These are phyloP conservation scores for Torulaspora franciscae DNA, from an alignment of 805 yeast genomes.

Conservation along the genomic window DNA sequence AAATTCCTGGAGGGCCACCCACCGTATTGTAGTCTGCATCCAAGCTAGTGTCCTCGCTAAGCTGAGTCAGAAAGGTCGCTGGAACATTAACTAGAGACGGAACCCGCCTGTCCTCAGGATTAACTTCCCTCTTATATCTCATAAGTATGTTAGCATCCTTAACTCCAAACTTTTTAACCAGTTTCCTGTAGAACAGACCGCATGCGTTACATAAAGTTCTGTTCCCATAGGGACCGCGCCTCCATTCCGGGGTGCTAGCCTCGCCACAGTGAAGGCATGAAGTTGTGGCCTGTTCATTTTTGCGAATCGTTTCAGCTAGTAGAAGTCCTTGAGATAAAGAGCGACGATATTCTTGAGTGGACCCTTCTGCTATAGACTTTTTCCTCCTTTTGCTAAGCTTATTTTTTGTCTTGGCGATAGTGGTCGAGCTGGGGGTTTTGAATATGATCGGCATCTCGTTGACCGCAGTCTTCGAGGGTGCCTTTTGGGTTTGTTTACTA, in stretches of 20 bases:
- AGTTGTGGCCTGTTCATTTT: constrained; percentile 15
- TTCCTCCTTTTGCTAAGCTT: constrained; percentile 10
- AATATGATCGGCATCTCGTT: constrained; percentile 8
- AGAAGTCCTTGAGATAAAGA: constrained; percentile 16
- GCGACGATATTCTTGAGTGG: constrained; percentile 8
- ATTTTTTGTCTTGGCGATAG: constrained; percentile 3
- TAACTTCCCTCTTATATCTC: constrained; percentile 26
- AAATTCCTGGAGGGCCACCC: constrained; percentile 1
- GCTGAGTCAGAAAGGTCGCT: constrained; percentile 17
- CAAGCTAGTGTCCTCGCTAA: constrained; percentile 13
- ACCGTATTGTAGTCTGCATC: constrained; percentile 17
- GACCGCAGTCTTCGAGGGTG: not conserved
- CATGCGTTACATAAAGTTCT: constrained; percentile 89
- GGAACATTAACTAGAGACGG: constrained; percentile 29
- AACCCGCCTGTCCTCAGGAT: constrained; percentile 32
- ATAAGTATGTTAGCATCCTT: constrained; percentile 31
- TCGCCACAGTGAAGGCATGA: constrained; percentile 68
- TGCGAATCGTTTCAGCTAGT: constrained; percentile 15
- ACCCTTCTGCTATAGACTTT: constrained; percentile 8
- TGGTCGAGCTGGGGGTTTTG: constrained; percentile 2
- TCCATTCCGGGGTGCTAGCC: constrained; percentile 77
- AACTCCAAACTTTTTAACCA: constrained; percentile 39
- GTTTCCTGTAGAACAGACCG: constrained; percentile 68
- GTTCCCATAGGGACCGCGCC: constrained; percentile 81
- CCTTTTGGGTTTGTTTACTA: not conserved